Evolutionary conservation across 208 protist species (phyloP).

Genomic region (Leishmania tropica): DNA sequence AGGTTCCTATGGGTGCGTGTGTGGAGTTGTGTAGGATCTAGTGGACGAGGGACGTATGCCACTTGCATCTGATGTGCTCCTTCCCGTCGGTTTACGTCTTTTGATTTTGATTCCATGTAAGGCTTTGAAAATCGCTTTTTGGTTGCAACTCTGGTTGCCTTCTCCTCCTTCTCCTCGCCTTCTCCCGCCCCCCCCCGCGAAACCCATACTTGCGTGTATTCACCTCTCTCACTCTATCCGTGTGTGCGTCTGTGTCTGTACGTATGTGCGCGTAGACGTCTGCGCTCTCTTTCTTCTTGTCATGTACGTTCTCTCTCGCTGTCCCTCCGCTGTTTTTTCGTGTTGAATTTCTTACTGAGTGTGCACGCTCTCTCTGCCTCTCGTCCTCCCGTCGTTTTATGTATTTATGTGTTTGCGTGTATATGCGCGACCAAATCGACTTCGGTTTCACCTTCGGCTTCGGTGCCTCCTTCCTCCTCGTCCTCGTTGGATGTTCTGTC

Average conservation of each 20-base stretch:
- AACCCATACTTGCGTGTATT: neutral
- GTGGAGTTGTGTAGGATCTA: neutral
- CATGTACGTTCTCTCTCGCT: neutral
- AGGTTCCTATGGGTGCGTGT: neutral
- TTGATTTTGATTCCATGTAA: neutral
- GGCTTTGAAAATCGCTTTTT: neutral
- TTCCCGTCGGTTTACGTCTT: no score
- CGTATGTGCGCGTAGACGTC: neutral
- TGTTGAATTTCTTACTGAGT: neutral
- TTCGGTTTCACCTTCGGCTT: neutral
- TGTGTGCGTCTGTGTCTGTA: neutral
- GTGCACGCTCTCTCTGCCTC: neutral
- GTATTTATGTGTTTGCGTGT: neutral
- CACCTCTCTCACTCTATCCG: neutral
- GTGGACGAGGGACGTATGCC: neutral
- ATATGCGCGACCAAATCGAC: neutral
- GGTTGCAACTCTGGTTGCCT: neutral
- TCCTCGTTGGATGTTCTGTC: neutral
- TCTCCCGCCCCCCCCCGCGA: neutral
- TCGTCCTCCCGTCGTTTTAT: neutral
- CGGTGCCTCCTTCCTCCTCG: no score
- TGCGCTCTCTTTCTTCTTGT: neutral
- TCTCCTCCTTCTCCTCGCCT: slow-evolving; percentile 3
- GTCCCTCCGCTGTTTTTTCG: neutral
- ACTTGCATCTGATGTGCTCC: neutral